Evolutionary conservation across 2,329 filamentous ascomycete genomes (phyloP).

Genomic region (Herpomyces periplanetae): DNA sequence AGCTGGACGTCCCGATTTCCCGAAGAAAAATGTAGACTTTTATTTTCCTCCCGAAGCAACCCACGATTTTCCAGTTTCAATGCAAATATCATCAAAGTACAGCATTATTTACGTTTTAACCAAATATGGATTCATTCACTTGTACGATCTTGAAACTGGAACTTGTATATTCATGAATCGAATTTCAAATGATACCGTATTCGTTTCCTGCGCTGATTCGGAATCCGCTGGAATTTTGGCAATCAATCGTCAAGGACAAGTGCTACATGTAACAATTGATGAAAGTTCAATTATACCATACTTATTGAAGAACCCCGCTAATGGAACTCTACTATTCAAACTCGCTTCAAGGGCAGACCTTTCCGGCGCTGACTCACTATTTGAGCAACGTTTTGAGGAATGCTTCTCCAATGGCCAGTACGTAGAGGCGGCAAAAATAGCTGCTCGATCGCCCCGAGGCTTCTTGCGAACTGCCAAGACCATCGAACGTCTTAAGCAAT

Average conservation of each 20-base stretch:
- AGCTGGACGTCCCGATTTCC: constrained; percentile 49
- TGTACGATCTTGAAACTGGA: constrained; percentile 85
- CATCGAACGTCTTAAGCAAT: constrained; percentile 72
- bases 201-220: constrained; percentile 52
- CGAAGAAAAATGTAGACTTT: constrained; percentile 85
- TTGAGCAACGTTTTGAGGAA: constrained; percentile 66
- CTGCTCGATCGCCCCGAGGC: constrained; percentile 74
- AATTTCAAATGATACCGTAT: constrained; percentile 95
- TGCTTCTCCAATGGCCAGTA: constrained; percentile 43
- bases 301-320: constrained; percentile 77
- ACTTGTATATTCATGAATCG: constrained; percentile 97
- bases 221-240: constrained; percentile 60
- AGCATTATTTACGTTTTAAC: constrained; percentile 88
- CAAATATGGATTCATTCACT: constrained; percentile 94
- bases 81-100: constrained; percentile 88
- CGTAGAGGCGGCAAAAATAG: constrained; percentile 63
- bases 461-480: constrained; percentile 81
- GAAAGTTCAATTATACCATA: constrained; percentile 73
- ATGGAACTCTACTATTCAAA: constrained; percentile 72
- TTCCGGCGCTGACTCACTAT: constrained; percentile 69
- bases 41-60: constrained; percentile 85
- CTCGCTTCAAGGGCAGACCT: constrained; percentile 73
- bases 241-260: constrained; percentile 90
- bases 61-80: constrained; percentile 88
- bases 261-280: constrained; percentile 68